Evolutionary conservation across 371 early-diverging fungal species (phyloP).

Genomic region (Sporodiniella umbellata): DNA sequence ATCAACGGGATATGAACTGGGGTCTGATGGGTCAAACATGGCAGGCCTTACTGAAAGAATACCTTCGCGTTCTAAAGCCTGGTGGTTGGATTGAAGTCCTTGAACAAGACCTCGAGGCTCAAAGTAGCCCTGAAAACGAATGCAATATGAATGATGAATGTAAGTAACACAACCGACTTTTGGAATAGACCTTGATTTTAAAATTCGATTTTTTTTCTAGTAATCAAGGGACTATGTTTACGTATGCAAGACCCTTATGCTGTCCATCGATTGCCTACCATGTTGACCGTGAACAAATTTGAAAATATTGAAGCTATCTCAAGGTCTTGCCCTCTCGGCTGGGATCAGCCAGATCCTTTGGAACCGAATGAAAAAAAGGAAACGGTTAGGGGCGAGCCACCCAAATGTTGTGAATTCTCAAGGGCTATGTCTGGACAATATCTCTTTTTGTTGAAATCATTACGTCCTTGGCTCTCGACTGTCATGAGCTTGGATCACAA

Average conservation of each 20-base stretch:
- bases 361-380: not conserved
- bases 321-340: constrained; percentile 40
- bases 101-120: constrained; percentile 44
- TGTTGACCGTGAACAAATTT: constrained; percentile 38
- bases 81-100: constrained; percentile 48
- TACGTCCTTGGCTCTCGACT: constrained; percentile 35
- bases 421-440: constrained; percentile 36
- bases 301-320: constrained; percentile 31
- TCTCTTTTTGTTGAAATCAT: constrained; percentile 27
- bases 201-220: constrained; percentile 11
- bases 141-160: constrained; percentile 37
- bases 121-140: constrained; percentile 31
- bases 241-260: constrained; percentile 50
- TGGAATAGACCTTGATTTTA: not conserved
- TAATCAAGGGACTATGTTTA: constrained; percentile 27
- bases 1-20: constrained; percentile 45
- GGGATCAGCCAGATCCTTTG: constrained; percentile 5
- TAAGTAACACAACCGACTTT: constrained; percentile 12
- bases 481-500: constrained; percentile 27
- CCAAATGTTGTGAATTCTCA: constrained; percentile 25
- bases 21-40: constrained; percentile 25
- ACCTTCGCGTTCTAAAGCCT: constrained; percentile 37
- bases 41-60: constrained; percentile 34
- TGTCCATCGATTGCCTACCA: constrained; percentile 40
- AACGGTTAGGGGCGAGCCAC: too few species aligned